Evolutionary conservation across 2,329 filamentous ascomycete species (phyloP), one percentile per base, ranked within the genome.

Genomic region (Didymellaceae sp.): DNA sequence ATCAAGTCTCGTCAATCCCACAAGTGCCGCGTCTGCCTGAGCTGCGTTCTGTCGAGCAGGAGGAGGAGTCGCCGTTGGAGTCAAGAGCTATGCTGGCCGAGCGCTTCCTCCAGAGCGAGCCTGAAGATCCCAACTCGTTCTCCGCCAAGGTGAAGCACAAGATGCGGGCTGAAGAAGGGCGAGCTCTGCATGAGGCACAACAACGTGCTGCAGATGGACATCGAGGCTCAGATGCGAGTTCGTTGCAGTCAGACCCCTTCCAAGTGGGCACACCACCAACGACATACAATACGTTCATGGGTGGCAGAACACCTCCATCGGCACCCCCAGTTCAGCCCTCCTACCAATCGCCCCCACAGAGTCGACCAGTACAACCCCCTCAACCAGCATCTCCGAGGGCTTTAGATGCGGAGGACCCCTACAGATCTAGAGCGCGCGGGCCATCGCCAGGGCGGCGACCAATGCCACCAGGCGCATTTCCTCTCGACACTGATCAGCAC

Each of bases 121-220:
- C 66, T 2, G 14, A 54, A 0, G 66, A 67, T 28, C 72, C 76
- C 1, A 71, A 74, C 46, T 78, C 78, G 0, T 78, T 79, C 52
- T 75, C 78, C 2, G 73, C 76, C 44, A 60, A 65, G 20, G 58
- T 80, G 7, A 79, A 78, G 46, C 78, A 78, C 21, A 77, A 74
- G 59, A 82, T 82, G 80, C 72, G 78, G 47, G 73, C 74, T 7
- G 80, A 82, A 51, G 80, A 82, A 67, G 80, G 77, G 5, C 70
- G 70, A 45, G 78, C 78, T 8, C 65, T 82, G 43, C 79, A 82
- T 38, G 71, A 78, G 38, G 75, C 70, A 28, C 60, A 59, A 21
- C 69, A 74, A 28, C 65, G 57, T 16, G 61, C 60, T 21, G 51
- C 45, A 3, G 55, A 57, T 17, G 40, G 51, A 14, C 63, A 62